These are phyloP conservation scores for Tolypocladium paradoxum DNA, from an alignment of 2,329 filamentous ascomycete species.

Conservation along the genomic window DNA sequence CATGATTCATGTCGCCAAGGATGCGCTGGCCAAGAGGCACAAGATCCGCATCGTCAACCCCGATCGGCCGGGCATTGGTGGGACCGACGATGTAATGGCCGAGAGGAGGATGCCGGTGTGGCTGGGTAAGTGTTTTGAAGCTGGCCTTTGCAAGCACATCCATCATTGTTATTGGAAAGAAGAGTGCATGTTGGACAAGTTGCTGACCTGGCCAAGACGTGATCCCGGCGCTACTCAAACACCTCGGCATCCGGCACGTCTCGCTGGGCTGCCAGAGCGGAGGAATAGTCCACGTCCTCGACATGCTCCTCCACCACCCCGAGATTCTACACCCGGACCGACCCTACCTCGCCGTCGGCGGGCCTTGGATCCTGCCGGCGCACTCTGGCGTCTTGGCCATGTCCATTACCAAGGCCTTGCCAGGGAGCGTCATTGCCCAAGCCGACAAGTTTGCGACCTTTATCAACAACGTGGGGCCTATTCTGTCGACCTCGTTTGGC, in stretches of 20 bases:
- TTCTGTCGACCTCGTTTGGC: constrained; percentile 5
- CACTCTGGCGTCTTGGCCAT: constrained; percentile 12
- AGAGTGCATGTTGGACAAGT: neutral
- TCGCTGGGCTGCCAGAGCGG: constrained; percentile 18
- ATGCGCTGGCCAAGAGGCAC: constrained; percentile 18
- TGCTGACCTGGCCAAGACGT: constrained; percentile 8
- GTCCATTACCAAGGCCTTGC: constrained; percentile 11
- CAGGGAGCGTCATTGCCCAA: constrained; percentile 6
- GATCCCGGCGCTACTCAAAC: constrained; percentile 19
- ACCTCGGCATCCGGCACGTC: constrained; percentile 19
- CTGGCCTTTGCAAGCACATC: neutral
- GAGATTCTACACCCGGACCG: constrained; percentile 12
- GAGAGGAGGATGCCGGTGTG: constrained; percentile 13
- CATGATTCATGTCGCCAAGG: constrained; percentile 19
- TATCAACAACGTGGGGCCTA: constrained; percentile 10
- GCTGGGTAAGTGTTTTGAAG: constrained; percentile 11
- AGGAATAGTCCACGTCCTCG: constrained; percentile 19
- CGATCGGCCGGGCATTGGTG: constrained; percentile 25
- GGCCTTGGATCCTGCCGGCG: constrained; percentile 19
- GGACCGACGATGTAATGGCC: constrained; percentile 15
- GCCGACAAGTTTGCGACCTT: constrained; percentile 12
- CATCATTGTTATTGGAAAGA: neutral
- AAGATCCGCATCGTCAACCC: constrained; percentile 20
- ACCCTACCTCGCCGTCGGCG: constrained; percentile 16
- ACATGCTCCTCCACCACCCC: constrained; percentile 17